Conservation (phyloP, 352 stramenopile genomes). For the Pythium myriotylum region DNA sequence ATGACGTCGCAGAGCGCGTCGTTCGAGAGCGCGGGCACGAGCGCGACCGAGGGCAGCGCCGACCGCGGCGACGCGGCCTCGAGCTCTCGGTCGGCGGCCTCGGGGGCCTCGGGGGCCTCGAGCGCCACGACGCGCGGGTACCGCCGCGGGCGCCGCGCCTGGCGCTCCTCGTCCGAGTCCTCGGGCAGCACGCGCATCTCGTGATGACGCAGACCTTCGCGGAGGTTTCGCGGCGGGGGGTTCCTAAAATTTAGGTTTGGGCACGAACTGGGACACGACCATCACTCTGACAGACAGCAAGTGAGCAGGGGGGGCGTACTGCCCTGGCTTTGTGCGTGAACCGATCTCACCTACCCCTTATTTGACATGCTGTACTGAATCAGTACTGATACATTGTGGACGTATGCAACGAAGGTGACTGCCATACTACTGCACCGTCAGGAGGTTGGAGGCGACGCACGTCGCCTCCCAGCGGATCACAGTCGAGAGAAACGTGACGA, state of each 20-base stretch:
- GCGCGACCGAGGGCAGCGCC: slow-evolving; percentile 12
- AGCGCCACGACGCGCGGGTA: slow-evolving; percentile 19
- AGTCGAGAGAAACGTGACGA: slow-evolving; percentile 64
- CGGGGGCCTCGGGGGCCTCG: neutral
- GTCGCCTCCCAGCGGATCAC: slow-evolving; percentile 65
- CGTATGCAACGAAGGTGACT: no score
- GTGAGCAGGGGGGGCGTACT: neutral
- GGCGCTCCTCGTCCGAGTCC: slow-evolving; percentile 30
- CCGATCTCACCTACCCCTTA: neutral
- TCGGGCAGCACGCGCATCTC: slow-evolving; percentile 28
- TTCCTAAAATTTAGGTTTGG: no score
- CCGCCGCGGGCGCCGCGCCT: slow-evolving; percentile 9
- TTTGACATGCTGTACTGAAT: neutral
- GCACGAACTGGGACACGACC: neutral
- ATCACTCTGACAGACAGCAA: slow-evolving; percentile 11
- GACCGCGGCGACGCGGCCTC: slow-evolving; percentile 3
- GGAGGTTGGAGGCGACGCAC: slow-evolving; percentile 39
- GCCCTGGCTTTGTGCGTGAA: neutral
- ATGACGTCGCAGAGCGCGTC: slow-evolving; percentile 31
- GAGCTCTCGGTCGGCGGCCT: neutral
- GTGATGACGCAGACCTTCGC: neutral
- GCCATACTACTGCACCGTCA: no score
- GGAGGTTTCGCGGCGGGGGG: neutral
- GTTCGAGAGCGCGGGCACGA: slow-evolving; percentile 22
- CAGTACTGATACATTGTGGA: no score